phyloP scores from a whole-genome alignment of 257 asterid species.

The Solanum raphanifolium region DNA sequence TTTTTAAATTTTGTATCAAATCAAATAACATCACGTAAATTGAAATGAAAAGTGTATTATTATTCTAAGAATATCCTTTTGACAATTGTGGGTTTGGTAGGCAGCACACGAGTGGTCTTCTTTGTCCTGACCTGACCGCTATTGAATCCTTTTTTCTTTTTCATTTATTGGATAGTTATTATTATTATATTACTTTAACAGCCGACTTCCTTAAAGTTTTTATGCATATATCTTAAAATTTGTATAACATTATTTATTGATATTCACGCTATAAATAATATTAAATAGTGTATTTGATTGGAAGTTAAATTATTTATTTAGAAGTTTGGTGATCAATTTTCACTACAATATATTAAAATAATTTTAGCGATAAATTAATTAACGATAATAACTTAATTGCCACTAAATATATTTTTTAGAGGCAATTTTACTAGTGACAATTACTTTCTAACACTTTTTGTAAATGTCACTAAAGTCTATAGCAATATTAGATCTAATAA shows the following conservation, averaged over 20 bases:
- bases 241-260: background rate
- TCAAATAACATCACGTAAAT: background rate
- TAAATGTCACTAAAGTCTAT: too few relatives aligned
- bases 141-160: background rate
- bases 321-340: too few relatives aligned
- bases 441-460: accelerated
- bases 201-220: background rate
- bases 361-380: background rate
- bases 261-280: background rate
- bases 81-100: background rate
- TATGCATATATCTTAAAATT: background rate
- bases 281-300: too few relatives aligned
- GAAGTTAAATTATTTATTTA: too few relatives aligned
- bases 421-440: background rate
- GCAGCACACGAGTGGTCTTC: background rate
- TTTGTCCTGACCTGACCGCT: background rate
- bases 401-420: accelerated
- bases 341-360: too few relatives aligned
- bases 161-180: background rate
- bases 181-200: background rate
- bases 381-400: accelerated
- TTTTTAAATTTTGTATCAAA: accelerated
- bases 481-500: too few relatives aligned
- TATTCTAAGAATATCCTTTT: background rate
- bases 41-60: background rate